phyloP scores from a whole-genome alignment of 108 stramenopile genomes.

The Aurantiochytrium sp. region DNA sequence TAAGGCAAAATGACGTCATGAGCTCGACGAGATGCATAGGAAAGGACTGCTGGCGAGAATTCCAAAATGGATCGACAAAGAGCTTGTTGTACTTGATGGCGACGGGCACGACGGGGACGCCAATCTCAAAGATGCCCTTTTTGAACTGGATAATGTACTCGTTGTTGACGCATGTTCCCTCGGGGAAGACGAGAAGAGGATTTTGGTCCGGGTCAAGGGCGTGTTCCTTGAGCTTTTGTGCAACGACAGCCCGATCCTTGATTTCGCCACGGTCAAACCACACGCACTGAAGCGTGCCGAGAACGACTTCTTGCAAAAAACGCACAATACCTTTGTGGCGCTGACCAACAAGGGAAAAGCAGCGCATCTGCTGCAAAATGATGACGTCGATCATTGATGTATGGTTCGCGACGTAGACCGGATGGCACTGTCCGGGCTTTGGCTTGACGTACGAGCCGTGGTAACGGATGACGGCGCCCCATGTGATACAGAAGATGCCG shows the following conservation, averaged over 20 bases:
- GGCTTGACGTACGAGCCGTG: conserved; percentile 1
- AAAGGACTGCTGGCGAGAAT: conserved; percentile 9
- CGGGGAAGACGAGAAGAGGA: conserved; percentile 27
- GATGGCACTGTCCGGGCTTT: conserved; percentile 12
- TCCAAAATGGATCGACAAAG: conserved; percentile 30
- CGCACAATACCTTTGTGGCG: conserved; percentile 19
- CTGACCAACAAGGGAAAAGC: conserved; percentile 22
- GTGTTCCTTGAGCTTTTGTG: background rate
- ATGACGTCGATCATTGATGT: conserved; percentile 28
- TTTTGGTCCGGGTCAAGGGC: background rate
- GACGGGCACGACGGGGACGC: conserved; percentile 27
- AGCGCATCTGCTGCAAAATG: conserved; percentile 19
- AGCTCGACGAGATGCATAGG: conserved; percentile 15
- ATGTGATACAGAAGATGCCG: conserved; percentile 5
- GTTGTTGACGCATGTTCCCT: conserved; percentile 31
- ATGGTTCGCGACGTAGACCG: conserved; percentile 29
- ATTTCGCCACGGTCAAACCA: conserved; percentile 24
- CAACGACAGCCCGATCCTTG: background rate
- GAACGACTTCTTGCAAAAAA: conserved; percentile 7
- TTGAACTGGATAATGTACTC: conserved; percentile 25
- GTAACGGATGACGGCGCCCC: conserved; percentile 22
- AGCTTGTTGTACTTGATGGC: conserved; percentile 32
- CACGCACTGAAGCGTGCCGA: conserved; percentile 3
- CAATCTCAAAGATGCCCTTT: conserved; percentile 19
- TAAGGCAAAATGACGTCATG: conserved; percentile 27